Conservation (phyloP, 495 filamentous ascomycete species). For the Bacidia gigantensis region DNA sequence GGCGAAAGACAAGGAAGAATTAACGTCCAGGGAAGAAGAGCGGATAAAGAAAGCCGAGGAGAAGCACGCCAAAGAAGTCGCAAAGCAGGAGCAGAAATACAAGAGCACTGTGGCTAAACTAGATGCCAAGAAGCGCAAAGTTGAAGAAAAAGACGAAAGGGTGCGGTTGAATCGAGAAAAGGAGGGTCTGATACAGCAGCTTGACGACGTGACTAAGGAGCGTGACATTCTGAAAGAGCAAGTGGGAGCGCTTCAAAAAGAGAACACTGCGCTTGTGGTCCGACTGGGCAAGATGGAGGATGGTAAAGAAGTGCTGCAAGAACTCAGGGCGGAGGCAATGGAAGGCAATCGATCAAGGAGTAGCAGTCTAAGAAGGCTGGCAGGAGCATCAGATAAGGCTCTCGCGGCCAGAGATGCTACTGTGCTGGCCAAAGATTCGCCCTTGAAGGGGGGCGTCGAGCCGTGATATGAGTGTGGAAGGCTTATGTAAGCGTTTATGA, state of each 20-base stretch:
- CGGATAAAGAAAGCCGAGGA: slow-evolving; percentile 40
- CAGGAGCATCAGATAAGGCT: not conserved
- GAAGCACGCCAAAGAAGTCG: slow-evolving; percentile 43
- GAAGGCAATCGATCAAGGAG: slow-evolving; percentile 14
- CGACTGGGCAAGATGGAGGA: slow-evolving; percentile 15
- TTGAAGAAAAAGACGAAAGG: slow-evolving; percentile 45
- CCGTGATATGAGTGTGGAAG: not conserved
- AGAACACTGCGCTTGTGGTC: slow-evolving; percentile 39
- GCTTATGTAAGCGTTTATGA: too few species aligned
- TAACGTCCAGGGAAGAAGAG: slow-evolving; percentile 30
- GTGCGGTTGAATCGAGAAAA: slow-evolving; percentile 36
- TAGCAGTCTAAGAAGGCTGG: slow-evolving; percentile 12
- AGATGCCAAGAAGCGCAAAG: slow-evolving; percentile 39
- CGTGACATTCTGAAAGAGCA: slow-evolving; percentile 47
- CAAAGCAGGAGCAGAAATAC: slow-evolving; percentile 52
- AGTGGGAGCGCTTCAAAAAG: slow-evolving; percentile 48
- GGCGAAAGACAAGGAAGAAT: slow-evolving; percentile 33
- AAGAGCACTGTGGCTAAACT: slow-evolving; percentile 47
- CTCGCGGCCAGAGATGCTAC: not conserved
- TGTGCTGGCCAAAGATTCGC: not conserved
- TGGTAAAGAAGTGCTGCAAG: slow-evolving; percentile 10
- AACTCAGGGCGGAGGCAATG: slow-evolving; percentile 11
- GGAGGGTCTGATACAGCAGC: slow-evolving; percentile 42
- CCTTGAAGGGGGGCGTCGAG: slow-evolving; percentile 1
- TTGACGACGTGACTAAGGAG: slow-evolving; percentile 43